These are phyloP conservation scores for Annona cherimola DNA, from an alignment of 164 flowering plant genomes.

Conservation along the genomic window DNA sequence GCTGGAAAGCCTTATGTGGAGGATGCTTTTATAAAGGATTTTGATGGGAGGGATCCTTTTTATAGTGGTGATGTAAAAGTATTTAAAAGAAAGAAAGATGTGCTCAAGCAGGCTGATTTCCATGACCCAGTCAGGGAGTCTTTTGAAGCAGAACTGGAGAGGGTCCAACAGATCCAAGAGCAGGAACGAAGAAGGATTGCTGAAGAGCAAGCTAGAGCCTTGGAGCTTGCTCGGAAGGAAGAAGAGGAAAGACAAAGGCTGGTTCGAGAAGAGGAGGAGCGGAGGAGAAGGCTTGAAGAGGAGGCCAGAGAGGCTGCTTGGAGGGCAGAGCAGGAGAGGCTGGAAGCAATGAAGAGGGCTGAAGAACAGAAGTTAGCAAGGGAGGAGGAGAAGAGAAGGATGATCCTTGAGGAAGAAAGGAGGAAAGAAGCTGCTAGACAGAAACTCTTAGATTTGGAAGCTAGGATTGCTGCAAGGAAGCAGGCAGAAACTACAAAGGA, in stretches of 20 bases:
- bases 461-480: conserved; percentile 75
- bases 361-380: conserved; percentile 80
- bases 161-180: conserved; percentile 93
- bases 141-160: conserved; percentile 97
- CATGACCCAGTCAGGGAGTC: conserved; percentile 96
- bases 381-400: conserved; percentile 80
- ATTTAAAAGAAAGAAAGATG: conserved; percentile 76
- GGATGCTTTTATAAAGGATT: conserved; percentile 41
- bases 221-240: conserved; percentile 78
- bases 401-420: conserved; percentile 83
- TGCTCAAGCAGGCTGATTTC: conserved; percentile 55
- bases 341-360: conserved; percentile 56
- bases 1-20: conserved; percentile 51
- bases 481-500: conserved; percentile 34
- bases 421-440: conserved; percentile 92
- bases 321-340: conserved; percentile 83
- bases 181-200: conserved; percentile 68
- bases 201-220: conserved; percentile 83
- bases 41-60: conserved; percentile 68
- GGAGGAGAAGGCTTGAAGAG: conserved; percentile 66
- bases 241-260: conserved; percentile 77
- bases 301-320: conserved; percentile 89
- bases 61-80: conserved; percentile 36
- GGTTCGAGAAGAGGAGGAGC: conserved; percentile 77
- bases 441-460: conserved; percentile 89